Evolutionary conservation across 2,329 filamentous ascomycete genomes (phyloP).

Genomic region (Epichloe hybrida): DNA sequence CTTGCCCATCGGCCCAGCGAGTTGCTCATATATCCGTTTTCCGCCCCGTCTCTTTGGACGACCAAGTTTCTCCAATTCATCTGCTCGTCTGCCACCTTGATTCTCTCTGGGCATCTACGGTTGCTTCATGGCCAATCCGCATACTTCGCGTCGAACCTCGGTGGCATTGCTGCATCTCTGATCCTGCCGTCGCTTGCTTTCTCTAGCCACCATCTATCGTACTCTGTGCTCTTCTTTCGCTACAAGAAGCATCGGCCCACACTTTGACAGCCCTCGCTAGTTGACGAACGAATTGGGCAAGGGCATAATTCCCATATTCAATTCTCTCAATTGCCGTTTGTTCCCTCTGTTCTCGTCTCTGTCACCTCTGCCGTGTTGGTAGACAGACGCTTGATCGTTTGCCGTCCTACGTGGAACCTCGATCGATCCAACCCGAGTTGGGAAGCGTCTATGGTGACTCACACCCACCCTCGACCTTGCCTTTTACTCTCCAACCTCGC

Average conservation of each 20-base stretch:
- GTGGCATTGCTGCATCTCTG: not conserved
- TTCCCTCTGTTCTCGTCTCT: not conserved
- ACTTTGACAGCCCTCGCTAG: not conserved
- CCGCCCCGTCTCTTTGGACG: constrained; percentile 8
- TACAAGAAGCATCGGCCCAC: not conserved
- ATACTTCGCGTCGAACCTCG: not conserved
- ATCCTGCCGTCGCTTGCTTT: not conserved
- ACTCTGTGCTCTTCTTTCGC: not conserved
- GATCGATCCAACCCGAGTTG: not conserved
- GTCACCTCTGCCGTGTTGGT: not conserved
- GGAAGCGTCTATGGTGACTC: not conserved
- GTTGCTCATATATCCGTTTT: constrained; percentile 15
- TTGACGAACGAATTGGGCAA: not conserved
- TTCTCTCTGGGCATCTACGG: not conserved
- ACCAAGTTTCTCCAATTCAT: not conserved
- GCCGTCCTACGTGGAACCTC: not conserved
- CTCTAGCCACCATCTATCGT: not conserved
- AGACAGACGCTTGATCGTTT: not conserved
- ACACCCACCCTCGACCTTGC: not conserved
- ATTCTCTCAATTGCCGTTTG: not conserved
- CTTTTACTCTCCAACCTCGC: not conserved
- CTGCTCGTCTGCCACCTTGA: not conserved
- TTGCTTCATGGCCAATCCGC: not conserved
- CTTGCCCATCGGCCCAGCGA: constrained; percentile 6
- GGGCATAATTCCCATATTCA: not conserved